Evolutionary conservation across 257 asterid genomes (phyloP).

Genomic region (Solanum ossicruentum): DNA sequence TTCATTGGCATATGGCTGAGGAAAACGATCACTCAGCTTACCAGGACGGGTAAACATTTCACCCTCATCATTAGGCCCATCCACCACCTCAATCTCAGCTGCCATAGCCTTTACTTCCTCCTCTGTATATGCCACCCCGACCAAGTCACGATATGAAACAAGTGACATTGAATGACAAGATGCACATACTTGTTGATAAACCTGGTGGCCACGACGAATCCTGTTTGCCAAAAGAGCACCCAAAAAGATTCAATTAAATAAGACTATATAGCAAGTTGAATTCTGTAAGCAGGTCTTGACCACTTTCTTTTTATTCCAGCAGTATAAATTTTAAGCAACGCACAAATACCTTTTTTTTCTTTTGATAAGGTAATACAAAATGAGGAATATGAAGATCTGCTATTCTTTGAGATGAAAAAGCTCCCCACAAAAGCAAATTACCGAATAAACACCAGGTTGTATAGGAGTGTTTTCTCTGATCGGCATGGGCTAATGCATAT

Average conservation of each 20-base stretch:
- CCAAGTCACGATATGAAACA: conserved; percentile 62
- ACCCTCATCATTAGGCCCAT: conserved; percentile 94
- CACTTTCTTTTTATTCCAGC: not conserved
- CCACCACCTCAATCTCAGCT: conserved; percentile 87
- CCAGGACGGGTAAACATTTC: conserved; percentile 94
- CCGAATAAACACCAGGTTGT: not conserved
- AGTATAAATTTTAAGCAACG: not conserved
- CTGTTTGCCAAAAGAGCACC: conserved; percentile 17
- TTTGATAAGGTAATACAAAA: not conserved
- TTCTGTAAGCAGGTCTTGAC: not conserved
- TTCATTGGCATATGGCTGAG: conserved; percentile 79
- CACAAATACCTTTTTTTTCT: not conserved
- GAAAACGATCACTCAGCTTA: conserved; percentile 79
- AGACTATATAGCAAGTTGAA: conserved; percentile 3
- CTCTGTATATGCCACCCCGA: conserved; percentile 86
- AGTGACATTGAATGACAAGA: conserved; percentile 81
- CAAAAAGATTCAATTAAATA: not conserved
- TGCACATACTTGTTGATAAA: conserved; percentile 68
- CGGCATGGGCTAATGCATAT: not conserved
- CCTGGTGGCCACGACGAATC: conserved; percentile 77
- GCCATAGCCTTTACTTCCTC: conserved; percentile 93
- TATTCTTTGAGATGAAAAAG: not conserved
- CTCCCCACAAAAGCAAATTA: not conserved
- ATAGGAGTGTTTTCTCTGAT: not conserved
- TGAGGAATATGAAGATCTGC: not conserved